Evolutionary conservation across 306 rosid species (phyloP).

Genomic region (Rosa chinensis): DNA sequence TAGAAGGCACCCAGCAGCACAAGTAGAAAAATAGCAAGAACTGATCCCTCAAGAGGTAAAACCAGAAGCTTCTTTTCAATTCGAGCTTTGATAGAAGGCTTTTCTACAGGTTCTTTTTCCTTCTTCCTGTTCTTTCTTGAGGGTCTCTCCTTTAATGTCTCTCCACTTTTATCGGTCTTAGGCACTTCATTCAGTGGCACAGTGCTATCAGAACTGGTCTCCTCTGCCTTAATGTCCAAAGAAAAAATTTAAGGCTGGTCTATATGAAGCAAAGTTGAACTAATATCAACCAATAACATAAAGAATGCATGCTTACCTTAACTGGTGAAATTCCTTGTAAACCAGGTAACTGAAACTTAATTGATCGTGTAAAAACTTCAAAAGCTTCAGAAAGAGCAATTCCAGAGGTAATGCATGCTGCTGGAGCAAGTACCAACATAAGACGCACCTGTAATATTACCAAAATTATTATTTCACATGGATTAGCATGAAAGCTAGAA

Average conservation of each 20-base stretch:
- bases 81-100: slow-evolving; percentile 63
- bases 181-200: slow-evolving; percentile 47
- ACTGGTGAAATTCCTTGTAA: slow-evolving; percentile 33
- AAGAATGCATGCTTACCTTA: slow-evolving; percentile 47
- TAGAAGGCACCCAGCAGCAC: slow-evolving; percentile 92
- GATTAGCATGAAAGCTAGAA: slow-evolving; percentile 16
- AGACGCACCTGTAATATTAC: slow-evolving; percentile 77
- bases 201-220: slow-evolving; percentile 47
- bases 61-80: slow-evolving; percentile 83
- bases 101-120: slow-evolving; percentile 80
- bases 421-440: slow-evolving; percentile 98
- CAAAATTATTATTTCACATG: slow-evolving; percentile 20
- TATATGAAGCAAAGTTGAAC: slow-evolving; percentile 25
- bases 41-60: slow-evolving; percentile 84
- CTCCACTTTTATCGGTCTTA: slow-evolving; percentile 68
- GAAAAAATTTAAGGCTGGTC: slow-evolving; percentile 20
- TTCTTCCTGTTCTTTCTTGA: slow-evolving; percentile 72
- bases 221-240: slow-evolving; percentile 60
- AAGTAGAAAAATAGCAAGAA: slow-evolving; percentile 81
- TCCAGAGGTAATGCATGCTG: slow-evolving; percentile 97
- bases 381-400: slow-evolving; percentile 98
- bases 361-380: slow-evolving; percentile 87
- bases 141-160: slow-evolving; percentile 70
- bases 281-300: slow-evolving; percentile 21
- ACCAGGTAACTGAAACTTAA: slow-evolving; percentile 87